phyloP scores from a whole-genome alignment of 225 moss, liverwort and hornwort genomes.

The Pseudisothecium myosuroides region DNA sequence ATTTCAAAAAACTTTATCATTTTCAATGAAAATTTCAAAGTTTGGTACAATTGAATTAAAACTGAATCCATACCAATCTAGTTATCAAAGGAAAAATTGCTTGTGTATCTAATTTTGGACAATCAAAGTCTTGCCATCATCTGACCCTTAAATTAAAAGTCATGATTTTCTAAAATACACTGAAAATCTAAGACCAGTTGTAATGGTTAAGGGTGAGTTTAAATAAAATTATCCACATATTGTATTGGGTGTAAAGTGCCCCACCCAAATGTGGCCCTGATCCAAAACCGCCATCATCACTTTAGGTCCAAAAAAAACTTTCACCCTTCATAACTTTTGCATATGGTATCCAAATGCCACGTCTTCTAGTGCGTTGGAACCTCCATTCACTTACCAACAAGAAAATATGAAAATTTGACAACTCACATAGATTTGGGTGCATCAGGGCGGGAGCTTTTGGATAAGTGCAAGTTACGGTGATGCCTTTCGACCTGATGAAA shows the following conservation, averaged over 20 bases:
- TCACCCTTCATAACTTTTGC: neutral
- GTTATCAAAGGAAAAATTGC: neutral
- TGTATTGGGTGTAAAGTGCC: neutral
- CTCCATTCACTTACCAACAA: neutral
- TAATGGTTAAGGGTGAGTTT: neutral
- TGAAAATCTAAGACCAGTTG: neutral
- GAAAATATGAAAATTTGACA: neutral
- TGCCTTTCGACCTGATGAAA: neutral
- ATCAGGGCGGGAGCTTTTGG: neutral
- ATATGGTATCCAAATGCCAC: rapidly evolving
- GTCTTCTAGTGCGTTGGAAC: rapidly evolving
- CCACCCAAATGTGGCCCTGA: neutral
- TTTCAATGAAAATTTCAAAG: neutral
- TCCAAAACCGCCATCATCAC: rapidly evolving
- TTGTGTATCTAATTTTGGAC: too few relatives aligned
- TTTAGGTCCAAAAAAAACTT: rapidly evolving
- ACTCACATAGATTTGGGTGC: neutral
- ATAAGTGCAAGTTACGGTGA: neutral
- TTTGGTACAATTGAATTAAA: neutral
- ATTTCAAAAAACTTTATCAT: neutral
- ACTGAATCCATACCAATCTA: neutral
- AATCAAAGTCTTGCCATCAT: neutral
- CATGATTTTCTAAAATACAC: neutral
- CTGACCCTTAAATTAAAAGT: neutral
- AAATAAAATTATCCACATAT: neutral